Base-by-base conservation (phyloP, 192 early-diverging fungal species). In the Podochytrium sp. region DNA sequence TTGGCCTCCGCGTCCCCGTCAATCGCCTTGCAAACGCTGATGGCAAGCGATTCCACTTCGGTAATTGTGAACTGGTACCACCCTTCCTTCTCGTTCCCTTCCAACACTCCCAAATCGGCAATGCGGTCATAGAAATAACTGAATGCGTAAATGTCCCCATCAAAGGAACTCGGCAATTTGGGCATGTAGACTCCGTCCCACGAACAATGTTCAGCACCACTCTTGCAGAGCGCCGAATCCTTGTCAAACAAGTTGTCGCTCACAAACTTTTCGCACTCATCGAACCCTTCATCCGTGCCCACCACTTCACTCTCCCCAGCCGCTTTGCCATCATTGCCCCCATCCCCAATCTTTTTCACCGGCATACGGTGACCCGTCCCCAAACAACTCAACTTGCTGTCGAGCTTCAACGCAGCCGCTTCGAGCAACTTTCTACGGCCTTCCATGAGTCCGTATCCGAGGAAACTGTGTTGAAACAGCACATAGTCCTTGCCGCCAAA, bases 121-220 rank as follows among this genome's bases (percentile, higher is more conserved):
- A 69, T 77, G 43, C 92, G 86, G 76, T 99, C 97, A 83, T 93
- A 99, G 76, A 99, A 97, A 87, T 91, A 99, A 27, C 94, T 95
- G 81, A 99, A 98, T 12, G 94, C 91, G 79, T 96, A 97, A 32
- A 99, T 88, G 41, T 95, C 95, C 34, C 90, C 83, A 20, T 80
- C 78, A 79, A 96, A 96, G 1, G 88, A 86, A 53, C 84, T 75
- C 16, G 74, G 63, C 4, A 98, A 79, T 5, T 85, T 83, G 5
- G 97, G 97, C 77, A 95, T 94, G 79, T 97, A 96, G 2, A 96
- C 86, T 42, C 97, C 96, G 64, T 94, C 82, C 78, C 97, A 99
- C 10, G 93, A 90, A 83, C 97, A 99, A 7, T 93, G 93, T 32
- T 79, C 50, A 4, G 32, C n/a, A 12, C 12, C 5, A 23, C 63